Evolutionary conservation across 2,329 filamentous ascomycete species (phyloP), one percentile per base, ranked within the genome.

Genomic region (Diaporthe helianthi): DNA sequence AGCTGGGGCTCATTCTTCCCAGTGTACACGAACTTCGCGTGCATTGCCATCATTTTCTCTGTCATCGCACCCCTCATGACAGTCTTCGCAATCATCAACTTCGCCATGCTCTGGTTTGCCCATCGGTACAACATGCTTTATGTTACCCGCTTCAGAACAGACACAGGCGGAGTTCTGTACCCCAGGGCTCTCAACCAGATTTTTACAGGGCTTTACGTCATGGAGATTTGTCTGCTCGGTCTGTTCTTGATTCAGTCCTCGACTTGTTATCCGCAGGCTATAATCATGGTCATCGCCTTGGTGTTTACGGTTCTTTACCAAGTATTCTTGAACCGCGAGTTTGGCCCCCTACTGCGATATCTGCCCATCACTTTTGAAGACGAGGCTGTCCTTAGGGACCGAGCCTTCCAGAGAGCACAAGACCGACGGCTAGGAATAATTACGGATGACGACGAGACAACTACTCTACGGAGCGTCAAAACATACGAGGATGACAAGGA

Each of bases 41-140:
- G 93, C 73, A 98, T 99, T 74, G 94, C 89, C 1, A 79, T 97
- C 51, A 90, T 98, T 47, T 99, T 98, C 80, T 93, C 90, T 47
- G 87, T 98, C 68, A 90, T 98, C 51, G 90, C 96, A 0, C 96
- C 96, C 0, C 83, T 99, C 15, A 98, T 99, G 76, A 88, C 96
- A 60, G 82, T 98, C 26, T 98, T 99, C 82, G 95, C 96, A 74
- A 89, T 97, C 75, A 89, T 98, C 78, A 98, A 95, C 0, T 98
- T 98, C 78, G 87, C 88, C 55, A 84, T 99, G 0, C 90, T 98
- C 73, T 99, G 94, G 94, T 85, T 98, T 53, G 95, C 96, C 0
- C 94, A 98, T 78, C 89, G 95, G n/a, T 98, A 98, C 80, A 95
- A 95, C 74, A 97, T 97, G 83, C 87, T 99, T 24, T 99, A 98